Evolutionary conservation across 495 filamentous ascomycete genomes (phyloP), one percentile per base, ranked within the genome.

Genomic region (Neurospora discreta): DNA sequence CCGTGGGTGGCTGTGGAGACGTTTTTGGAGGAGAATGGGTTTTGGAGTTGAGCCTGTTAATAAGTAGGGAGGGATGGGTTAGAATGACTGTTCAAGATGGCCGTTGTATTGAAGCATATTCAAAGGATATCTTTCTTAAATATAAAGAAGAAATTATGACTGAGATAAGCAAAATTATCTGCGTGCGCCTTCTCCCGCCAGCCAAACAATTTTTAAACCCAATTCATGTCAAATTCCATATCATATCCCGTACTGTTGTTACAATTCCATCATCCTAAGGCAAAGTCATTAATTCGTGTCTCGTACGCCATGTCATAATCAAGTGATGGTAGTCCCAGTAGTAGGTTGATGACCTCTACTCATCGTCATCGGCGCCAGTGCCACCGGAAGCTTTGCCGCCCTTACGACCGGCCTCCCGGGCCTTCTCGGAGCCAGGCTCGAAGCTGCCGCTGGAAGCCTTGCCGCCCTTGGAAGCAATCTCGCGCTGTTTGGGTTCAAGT

Each of bases 391-490:
- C 84, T 74, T 87, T 83, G 18, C 76, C 78, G 10, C 84, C 85
- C 42, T 74, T 71, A 10, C 68, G 41, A 67, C 85, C 84, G 15
- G 84, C 84, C 75, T 87, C 84, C 15, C 76, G 79, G 10, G 85
- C 85, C 42, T 74, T 78, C 74, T 82, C 80, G 40, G 81, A 81
- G 20, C 84, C 84, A 9, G 77, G 74, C 74, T 87, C 82, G 73
- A 87, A 88, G 15, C 78, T 83, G 23, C 85, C 85, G 43, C 76
- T 73, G 5, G 84, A 85, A 5, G 85, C 84, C 52, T 86, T 77
- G 10, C 87, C 87, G 58, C 87, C 88, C 81, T 84, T 82, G 15
- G 84, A 85, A 1, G 87, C 83, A 71, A 87, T 85, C 10, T 82
- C 81, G 18, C 75, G 39, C 73, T 74, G 68, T 40, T 39, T 30